Conservation (phyloP, 176 grass and related monocot species). For the sorghum (Sorghum bicolor) region DNA sequence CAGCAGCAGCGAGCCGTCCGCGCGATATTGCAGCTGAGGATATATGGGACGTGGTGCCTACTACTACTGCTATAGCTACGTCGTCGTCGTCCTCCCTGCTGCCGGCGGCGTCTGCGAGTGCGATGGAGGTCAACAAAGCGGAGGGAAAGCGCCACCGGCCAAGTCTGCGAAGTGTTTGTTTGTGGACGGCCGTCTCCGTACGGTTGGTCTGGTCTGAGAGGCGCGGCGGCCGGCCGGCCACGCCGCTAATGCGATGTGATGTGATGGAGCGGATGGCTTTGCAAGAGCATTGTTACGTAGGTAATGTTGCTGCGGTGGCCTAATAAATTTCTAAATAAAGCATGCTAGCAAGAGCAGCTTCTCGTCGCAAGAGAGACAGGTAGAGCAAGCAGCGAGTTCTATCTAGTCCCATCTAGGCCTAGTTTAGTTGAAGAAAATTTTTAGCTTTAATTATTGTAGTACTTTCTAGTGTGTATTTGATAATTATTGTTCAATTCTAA, state of each 20-base stretch:
- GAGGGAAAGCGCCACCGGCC: constrained; percentile 13
- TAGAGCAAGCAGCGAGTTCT: no score
- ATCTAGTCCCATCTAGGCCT: no score
- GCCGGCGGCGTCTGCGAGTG: background rate
- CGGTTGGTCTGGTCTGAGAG: background rate
- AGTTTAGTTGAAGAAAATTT: no score
- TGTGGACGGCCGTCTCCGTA: background rate
- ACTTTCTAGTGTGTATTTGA: no score
- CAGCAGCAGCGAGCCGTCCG: background rate
- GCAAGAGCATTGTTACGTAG: background rate
- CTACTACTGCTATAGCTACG: no score
- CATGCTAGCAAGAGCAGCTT: no score
- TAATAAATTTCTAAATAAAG: background rate
- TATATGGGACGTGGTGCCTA: background rate
- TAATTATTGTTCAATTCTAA: no score
- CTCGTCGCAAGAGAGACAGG: no score
- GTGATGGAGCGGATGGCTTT: background rate
- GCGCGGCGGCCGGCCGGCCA: background rate
- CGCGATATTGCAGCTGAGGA: background rate
- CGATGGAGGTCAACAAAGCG: constrained; percentile 8
- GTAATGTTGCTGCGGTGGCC: background rate
- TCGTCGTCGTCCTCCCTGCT: no score
- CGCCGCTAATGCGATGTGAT: constrained; percentile 14
- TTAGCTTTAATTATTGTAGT: no score
- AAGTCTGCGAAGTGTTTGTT: background rate